Conservation (phyloP, 225 moss, liverwort and hornwort species). For the Lunularia cruciata region DNA sequence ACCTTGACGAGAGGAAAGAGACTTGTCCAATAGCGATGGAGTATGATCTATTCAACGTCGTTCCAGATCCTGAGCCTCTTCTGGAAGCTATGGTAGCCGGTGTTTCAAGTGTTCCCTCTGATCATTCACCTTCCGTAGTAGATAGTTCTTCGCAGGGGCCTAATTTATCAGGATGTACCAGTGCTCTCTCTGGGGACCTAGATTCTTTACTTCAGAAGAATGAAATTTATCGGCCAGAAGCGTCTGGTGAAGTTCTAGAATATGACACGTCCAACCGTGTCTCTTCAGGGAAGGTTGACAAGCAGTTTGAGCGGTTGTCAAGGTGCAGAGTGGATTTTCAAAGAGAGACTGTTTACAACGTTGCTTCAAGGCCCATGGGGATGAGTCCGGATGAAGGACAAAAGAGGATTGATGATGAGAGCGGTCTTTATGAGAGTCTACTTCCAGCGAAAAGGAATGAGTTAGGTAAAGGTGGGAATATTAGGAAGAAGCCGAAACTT, state of each 20-base stretch:
- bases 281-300: neutral
- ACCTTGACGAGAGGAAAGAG: neutral
- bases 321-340: neutral
- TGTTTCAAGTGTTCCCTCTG: conserved; percentile 1
- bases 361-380: neutral
- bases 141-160: neutral
- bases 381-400: neutral
- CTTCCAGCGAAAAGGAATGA: conserved; percentile 1
- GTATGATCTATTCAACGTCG: conserved; percentile 6
- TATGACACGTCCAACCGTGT: neutral
- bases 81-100: conserved; percentile 26
- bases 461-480: neutral
- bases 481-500: conserved; percentile 22
- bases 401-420: conserved; percentile 2
- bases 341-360: neutral
- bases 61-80: conserved; percentile 14
- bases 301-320: neutral
- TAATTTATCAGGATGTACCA: neutral
- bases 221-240: neutral
- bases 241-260: neutral
- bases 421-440: neutral
- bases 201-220: neutral
- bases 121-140: neutral
- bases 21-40: neutral
- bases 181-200: conserved; percentile 1